These are phyloP conservation scores for Ogataea minuta DNA, from an alignment of 805 yeast species.

Conservation along the genomic window DNA sequence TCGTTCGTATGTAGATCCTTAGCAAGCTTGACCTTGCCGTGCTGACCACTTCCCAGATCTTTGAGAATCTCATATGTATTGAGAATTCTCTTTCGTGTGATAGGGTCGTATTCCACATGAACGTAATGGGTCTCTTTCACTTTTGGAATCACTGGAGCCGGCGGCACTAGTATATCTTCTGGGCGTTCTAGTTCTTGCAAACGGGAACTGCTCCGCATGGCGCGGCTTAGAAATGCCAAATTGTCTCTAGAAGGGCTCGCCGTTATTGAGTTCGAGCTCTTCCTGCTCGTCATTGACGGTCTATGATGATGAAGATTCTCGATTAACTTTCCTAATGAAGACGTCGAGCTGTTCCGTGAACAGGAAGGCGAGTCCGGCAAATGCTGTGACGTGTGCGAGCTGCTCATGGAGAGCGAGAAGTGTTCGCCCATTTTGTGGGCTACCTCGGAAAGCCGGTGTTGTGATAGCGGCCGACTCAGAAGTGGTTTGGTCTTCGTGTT, in stretches of 20 bases:
- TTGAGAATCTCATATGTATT: slow-evolving; percentile 86
- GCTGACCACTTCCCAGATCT: slow-evolving; percentile 95
- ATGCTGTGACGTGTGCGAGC: slow-evolving; percentile 14
- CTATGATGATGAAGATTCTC: slow-evolving; percentile 17
- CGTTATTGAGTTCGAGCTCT: slow-evolving; percentile 14
- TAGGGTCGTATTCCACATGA: slow-evolving; percentile 84
- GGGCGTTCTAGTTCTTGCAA: slow-evolving; percentile 7
- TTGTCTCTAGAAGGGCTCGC: slow-evolving; percentile 20
- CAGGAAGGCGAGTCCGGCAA: slow-evolving; percentile 13
- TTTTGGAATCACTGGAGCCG: slow-evolving; percentile 18
- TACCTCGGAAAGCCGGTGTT: slow-evolving; percentile 26
- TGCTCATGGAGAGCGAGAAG: slow-evolving; percentile 20
- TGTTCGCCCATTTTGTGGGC: slow-evolving; percentile 32
- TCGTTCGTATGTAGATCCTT: slow-evolving; percentile 61
- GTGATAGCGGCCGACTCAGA: slow-evolving; percentile 18
- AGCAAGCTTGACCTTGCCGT: slow-evolving; percentile 96
- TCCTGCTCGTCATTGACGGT: slow-evolving; percentile 11
- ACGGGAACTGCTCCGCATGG: slow-evolving; percentile 14
- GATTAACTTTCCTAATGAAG: slow-evolving; percentile 26
- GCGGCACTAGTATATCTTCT: not conserved
- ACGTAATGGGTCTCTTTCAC: slow-evolving; percentile 86
- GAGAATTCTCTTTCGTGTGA: slow-evolving; percentile 72
- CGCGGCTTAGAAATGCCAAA: slow-evolving; percentile 10
- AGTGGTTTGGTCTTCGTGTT: slow-evolving; percentile 1
- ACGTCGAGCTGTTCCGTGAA: slow-evolving; percentile 26